These are phyloP conservation scores for Lactarius psammicola DNA, from an alignment of 768 basidiomycete genomes.

Conservation along the genomic window DNA sequence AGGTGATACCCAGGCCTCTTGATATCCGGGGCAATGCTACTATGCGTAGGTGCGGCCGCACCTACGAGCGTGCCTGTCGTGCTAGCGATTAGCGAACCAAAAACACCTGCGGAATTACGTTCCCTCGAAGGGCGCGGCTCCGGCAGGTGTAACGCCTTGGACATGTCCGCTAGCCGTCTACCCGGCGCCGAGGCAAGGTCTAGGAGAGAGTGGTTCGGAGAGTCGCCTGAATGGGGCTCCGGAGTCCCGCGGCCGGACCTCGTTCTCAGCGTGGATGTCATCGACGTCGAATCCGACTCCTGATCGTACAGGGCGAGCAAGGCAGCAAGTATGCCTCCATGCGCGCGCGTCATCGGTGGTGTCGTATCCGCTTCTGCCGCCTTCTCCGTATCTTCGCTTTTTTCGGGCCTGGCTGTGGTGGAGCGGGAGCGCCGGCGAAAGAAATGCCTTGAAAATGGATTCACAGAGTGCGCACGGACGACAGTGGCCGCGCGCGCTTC, in stretches of 20 bases:
- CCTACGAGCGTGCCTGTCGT: constrained; percentile 60
- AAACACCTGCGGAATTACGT: constrained; percentile 57
- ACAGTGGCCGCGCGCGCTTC: constrained; percentile 43
- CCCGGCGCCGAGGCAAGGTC: constrained; percentile 22
- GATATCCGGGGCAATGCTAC: constrained; percentile 54
- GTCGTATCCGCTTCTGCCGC: constrained; percentile 15
- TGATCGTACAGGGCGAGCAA: constrained; percentile 62
- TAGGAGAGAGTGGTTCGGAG: constrained; percentile 14
- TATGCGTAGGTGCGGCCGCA: constrained; percentile 52
- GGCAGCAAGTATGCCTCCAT: constrained; percentile 61
- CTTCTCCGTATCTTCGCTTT: constrained; percentile 19
- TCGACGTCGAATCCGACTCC: constrained; percentile 29
- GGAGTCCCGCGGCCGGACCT: constrained; percentile 32
- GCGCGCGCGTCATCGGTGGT: constrained; percentile 29
- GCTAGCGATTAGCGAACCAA: constrained; percentile 70
- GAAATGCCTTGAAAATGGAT: constrained; percentile 21
- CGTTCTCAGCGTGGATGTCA: constrained; percentile 20
- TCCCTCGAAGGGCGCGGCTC: constrained; percentile 38
- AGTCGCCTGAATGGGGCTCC: constrained; percentile 19
- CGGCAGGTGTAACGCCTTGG: constrained; percentile 13
- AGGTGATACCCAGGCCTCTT: constrained; percentile 64
- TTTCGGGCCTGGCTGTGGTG: not conserved
- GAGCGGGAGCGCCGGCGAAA: constrained; percentile 5
- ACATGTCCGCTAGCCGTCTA: constrained; percentile 18
- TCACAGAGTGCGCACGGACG: constrained; percentile 43